A percentile compares a stretch with the other conserved stretches of the same genome.
These are phyloP conservation scores for Venturia pyrina DNA, from an alignment of 2,329 filamentous ascomycete species.

Conservation along the genomic window DNA sequence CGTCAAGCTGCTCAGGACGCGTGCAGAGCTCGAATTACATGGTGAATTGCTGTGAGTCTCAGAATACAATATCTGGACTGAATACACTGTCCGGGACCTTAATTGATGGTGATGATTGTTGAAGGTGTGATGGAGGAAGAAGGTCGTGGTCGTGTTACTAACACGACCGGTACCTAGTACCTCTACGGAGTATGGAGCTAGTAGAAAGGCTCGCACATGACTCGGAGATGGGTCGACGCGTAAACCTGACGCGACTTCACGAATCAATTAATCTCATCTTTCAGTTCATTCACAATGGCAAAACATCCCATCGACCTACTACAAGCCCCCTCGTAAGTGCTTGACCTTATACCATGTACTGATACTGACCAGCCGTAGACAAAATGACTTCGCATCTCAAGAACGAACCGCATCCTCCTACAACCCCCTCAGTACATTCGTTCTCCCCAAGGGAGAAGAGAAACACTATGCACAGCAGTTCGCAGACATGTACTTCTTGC, in stretches of 20 bases:
- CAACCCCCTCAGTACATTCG: constrained; percentile 65
- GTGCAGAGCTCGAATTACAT: not conserved
- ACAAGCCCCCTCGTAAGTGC: not conserved
- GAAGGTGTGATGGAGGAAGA: no score
- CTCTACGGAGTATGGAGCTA: no score
- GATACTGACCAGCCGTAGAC: not conserved
- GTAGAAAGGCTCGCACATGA: not conserved
- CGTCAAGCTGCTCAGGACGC: not conserved
- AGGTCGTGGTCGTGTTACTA: no score
- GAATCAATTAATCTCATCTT: not conserved
- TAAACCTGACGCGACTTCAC: not conserved
- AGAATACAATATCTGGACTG: not conserved
- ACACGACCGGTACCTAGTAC: no score
- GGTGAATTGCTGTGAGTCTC: not conserved
- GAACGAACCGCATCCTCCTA: constrained; percentile 43
- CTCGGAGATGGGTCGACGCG: not conserved
- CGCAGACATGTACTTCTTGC: constrained; percentile 94
- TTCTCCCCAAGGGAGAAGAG: constrained; percentile 52
- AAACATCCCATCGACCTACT: constrained; percentile 6
- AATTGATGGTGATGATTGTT: no score
- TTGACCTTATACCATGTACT: not conserved
- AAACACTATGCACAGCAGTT: constrained; percentile 87
- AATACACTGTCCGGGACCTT: not conserved
- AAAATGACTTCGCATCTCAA: constrained; percentile 2
- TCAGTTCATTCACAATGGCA: not conserved